Evolutionary conservation across 495 filamentous ascomycete genomes (phyloP), one percentile per base, ranked within the genome.

Genomic region (Staphylotrichum longicolle): DNA sequence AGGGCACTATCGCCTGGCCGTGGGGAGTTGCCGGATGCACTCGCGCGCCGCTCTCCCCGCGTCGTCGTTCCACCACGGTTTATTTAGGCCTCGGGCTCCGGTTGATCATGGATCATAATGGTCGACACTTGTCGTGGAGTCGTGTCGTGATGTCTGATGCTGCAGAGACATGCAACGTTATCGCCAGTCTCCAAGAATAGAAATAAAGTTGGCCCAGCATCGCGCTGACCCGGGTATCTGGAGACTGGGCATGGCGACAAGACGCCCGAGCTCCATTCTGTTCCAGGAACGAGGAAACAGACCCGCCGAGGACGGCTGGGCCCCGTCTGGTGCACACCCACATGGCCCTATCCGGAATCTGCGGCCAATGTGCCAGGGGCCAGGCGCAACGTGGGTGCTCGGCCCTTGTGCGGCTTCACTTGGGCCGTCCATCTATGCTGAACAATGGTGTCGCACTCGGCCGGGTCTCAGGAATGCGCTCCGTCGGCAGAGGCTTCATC

Each of bases 161-260:
- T 42, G 60, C 33, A 35, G 34, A 50, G 51, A 6, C 37, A 44
- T 41, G 35, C 42, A 7, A 46, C 3, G 37, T 39, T 14, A 35
- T 35, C 8, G 48, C 52, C 46, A 47, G 15, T 37, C 42, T 56
- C 67, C 61, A 63, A 64, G 48, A 65, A 70, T 66, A 70, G 68
- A 66, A 62, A 65, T 61, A 60, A 57, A 61, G 65, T 66, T 65
- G 65, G 35, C 34, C 45, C 42, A 47, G 44, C 20, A 54, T 6
- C 33, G 53, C 42, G 27, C 10, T 48, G 42, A 66, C 61, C 65
- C 63, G 52, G 68, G 65, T 68, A 62, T 63, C 58, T 65, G 52
- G 62, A 55, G 68, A 53, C 35, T 46, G 37, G 48, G 44, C 41
- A 56, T 7, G 15, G 2, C 12, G 50, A 45, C 20, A 68, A 42